A percentile compares a stretch with the other conserved stretches of the same genome.
Evolutionary conservation across 306 rosid genomes (phyloP).

Genomic region (Vigna nakashimae): DNA sequence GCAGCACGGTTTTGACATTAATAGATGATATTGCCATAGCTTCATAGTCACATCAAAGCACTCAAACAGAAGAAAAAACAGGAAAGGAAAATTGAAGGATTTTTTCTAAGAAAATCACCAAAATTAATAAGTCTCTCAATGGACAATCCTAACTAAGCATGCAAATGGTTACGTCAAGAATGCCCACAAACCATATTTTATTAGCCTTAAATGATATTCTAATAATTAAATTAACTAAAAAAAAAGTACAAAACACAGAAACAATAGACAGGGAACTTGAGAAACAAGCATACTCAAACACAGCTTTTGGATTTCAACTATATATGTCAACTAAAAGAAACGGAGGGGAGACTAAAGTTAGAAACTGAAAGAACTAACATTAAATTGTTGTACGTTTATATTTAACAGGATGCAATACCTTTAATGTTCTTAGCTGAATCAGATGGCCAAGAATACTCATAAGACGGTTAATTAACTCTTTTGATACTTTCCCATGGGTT

Average conservation of each 20-base stretch:
- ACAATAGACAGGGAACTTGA: constrained; percentile 19
- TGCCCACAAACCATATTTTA: constrained; percentile 22
- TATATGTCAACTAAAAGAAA: constrained; percentile 31
- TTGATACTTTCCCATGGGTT: constrained; percentile 90
- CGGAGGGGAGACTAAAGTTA: constrained; percentile 16
- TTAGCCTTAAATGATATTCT: constrained; percentile 32
- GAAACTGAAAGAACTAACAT: constrained; percentile 33
- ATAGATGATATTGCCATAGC: constrained; percentile 11
- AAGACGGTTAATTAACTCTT: constrained; percentile 88
- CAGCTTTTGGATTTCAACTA: constrained; percentile 6
- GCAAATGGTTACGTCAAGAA: constrained; percentile 17
- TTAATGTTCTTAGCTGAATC: constrained; percentile 94
- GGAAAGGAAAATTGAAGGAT: constrained; percentile 14
- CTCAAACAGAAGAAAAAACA: constrained; percentile 24
- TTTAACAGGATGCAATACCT: constrained; percentile 60
- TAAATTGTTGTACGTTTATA: constrained; percentile 27
- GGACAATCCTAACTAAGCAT: constrained; percentile 34
- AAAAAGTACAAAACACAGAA: background rate
- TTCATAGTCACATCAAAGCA: constrained; percentile 26
- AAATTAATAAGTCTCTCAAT: constrained; percentile 9
- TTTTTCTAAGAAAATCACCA: constrained; percentile 8
- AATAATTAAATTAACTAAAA: constrained; percentile 28
- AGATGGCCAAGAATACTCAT: constrained; percentile 95
- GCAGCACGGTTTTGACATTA: too few species aligned
- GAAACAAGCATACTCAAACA: constrained; percentile 20